These are phyloP conservation scores for Incumbomyces delicatus DNA, from an alignment of 2,329 filamentous ascomycete genomes.

Conservation along the genomic window DNA sequence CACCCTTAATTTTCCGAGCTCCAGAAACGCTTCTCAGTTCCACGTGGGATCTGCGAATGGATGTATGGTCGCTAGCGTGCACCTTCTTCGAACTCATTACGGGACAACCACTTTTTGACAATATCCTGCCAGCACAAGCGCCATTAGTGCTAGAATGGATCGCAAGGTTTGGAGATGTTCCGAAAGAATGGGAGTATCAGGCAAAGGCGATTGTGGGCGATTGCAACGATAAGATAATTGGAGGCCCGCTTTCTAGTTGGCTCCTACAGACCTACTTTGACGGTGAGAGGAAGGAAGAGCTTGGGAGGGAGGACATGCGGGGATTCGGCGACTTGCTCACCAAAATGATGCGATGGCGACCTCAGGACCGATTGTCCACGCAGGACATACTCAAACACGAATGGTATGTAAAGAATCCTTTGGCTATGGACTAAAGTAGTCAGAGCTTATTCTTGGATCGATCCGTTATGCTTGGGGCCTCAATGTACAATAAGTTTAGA, in stretches of 20 bases:
- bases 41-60: constrained; percentile 10
- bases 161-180: neutral
- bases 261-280: too few species aligned
- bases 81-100: neutral
- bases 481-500: too few species aligned
- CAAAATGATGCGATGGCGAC: constrained; percentile 7
- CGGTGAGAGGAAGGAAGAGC: too few species aligned
- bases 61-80: neutral
- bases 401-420: neutral
- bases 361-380: neutral
- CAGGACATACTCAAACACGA: neutral
- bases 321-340: neutral
- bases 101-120: neutral
- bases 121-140: too few species aligned
- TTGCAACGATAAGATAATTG: too few species aligned
- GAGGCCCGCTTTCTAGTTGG: too few species aligned
- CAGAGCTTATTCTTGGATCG: too few species aligned
- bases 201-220: too few species aligned
- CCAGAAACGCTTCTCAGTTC: constrained; percentile 15
- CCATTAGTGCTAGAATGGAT: too few species aligned
- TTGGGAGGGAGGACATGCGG: neutral
- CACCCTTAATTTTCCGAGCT: constrained; percentile 15
- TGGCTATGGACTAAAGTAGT: too few species aligned
- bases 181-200: neutral
- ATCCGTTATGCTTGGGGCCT: too few species aligned